These are phyloP conservation scores for Tetragonia tetragonoides DNA, from an alignment of 148 eudicot genomes.

Conservation along the genomic window DNA sequence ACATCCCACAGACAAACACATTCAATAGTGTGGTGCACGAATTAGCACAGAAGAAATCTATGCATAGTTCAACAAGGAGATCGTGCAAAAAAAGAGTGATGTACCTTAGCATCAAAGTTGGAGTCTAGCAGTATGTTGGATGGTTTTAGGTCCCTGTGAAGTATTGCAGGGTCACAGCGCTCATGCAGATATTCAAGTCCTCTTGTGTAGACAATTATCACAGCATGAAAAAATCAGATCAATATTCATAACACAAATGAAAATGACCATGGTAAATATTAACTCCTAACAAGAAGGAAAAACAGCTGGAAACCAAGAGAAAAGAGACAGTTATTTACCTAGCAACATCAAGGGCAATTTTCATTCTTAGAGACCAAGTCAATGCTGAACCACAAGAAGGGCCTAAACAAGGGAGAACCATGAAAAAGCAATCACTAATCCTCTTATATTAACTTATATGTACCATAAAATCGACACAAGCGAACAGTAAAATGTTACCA, in stretches of 20 bases:
- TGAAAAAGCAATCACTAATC: background rate
- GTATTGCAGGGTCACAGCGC: slow-evolving; percentile 67
- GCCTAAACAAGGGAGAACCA: slow-evolving; percentile 32
- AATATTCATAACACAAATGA: background rate
- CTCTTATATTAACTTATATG: background rate
- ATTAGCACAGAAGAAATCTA: background rate
- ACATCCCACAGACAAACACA: background rate
- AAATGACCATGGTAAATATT: background rate
- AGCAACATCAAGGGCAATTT: slow-evolving; percentile 77
- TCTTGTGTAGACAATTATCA: slow-evolving; percentile 32
- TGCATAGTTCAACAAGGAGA: background rate
- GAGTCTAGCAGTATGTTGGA: slow-evolving; percentile 76
- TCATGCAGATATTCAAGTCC: slow-evolving; percentile 86
- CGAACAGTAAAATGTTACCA: slow-evolving; percentile 41
- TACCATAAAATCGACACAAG: background rate
- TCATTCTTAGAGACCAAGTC: slow-evolving; percentile 76
- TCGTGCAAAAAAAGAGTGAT: background rate
- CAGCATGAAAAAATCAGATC: background rate
- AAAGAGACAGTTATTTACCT: slow-evolving; percentile 38
- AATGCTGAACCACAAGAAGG: slow-evolving; percentile 48
- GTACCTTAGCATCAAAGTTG: slow-evolving; percentile 84
- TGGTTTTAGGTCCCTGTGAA: slow-evolving; percentile 78
- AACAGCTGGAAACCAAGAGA: background rate
- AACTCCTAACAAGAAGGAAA: background rate
- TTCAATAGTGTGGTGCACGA: background rate